Evolutionary conservation across 1,284 basidiomycete species (phyloP), one percentile per base, ranked within the genome.

Genomic region (Coniferiporia weirii): DNA sequence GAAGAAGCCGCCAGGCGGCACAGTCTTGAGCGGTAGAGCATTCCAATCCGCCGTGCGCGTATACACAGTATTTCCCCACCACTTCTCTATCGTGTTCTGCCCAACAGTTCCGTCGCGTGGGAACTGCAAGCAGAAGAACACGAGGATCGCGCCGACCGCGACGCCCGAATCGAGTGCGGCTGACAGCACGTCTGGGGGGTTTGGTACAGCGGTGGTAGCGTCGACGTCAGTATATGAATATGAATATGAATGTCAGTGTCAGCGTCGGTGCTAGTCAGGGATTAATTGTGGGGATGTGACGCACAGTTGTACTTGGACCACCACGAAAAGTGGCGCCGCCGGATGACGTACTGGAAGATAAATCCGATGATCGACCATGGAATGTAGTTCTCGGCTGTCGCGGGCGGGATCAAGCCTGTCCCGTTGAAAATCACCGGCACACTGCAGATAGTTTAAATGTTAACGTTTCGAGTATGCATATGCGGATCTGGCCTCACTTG

Each of bases 141-240:
- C 78, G 45, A 80, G 66, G 34, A 83, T 62, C 4, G 75, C 69
- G 3, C 75, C 75, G 49, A 84, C 65, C 4, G 81, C 79, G 32
- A 81, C 69, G 45, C 83, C 82, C 7, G 80, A 73, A 65, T 85
- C 83, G 47, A 85, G 74, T 0, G 80, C 84, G 35, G 83, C 82
- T 12, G 83, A 82, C 27, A 84, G 72, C 9, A 85, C 79, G 66
- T 85, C 78, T 80, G 52, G 0, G 32, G 35, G 32, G 17, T 56
- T 38, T 35, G 46, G 27, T 35, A 50, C 45, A 27, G 27, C 13
- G 10, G 35, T 0, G 40, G 15, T 27, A 48, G 17, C 38, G 4
- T 20, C 1, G 8, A 13, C 15, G 12, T n/a, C 7, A 40, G 46
- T 3, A 12, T 12, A 10, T 40, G 12, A 17, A 5, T 27, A 27